Evolutionary conservation across 1,284 basidiomycete species (phyloP), one percentile per base, ranked within the genome.

Genomic region (Schizophyllum amplum): DNA sequence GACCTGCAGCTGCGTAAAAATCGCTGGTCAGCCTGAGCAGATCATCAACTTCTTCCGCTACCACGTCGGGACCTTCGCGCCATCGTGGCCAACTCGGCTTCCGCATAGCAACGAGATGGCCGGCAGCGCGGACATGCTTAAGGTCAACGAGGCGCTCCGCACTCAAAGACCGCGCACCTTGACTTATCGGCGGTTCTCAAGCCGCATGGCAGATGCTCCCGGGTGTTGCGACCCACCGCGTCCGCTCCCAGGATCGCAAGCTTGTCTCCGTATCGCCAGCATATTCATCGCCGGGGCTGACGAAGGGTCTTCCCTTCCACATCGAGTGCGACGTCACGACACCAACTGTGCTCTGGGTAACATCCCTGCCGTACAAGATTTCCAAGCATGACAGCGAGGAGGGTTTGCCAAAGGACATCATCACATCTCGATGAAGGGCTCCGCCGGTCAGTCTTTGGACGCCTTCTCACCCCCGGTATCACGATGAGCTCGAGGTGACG

Each of bases 71-170:
- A 98, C 63, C 81, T 97, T 58, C 90, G 94, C 63, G 73, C 74
- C 5, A 84, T 90, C 75, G 96, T 98, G 94, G 94, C 94, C 50
- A 94, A 95, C 88, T 98, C 58, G 94, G 94, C 55, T 94, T 97
- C 83, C 87, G 94, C 57, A 97, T 94, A 93, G 97, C 76, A 96
- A 96, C 70, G 94, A 98, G 77, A 97, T 98, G 94, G 92, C 97
- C 62, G 94, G 94, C 48, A 83, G 93, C 57, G 83, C 92, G 51
- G 94, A 98, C 68, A 84, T 93, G 81, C 83, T 98, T 64, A 89
- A 87, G 69, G 90, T 96, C 57, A 84, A 97, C 69, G 93, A 97
- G 69, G 83, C 86, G 63, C 79, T 92, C 47, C 87, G 94, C 57
- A 96, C 15, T 79, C 81, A 47, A 97, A 98, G 78, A 97, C 94